Conservation (phyloP, 2,329 filamentous ascomycete species). For the Curvularia sp. region DNA sequence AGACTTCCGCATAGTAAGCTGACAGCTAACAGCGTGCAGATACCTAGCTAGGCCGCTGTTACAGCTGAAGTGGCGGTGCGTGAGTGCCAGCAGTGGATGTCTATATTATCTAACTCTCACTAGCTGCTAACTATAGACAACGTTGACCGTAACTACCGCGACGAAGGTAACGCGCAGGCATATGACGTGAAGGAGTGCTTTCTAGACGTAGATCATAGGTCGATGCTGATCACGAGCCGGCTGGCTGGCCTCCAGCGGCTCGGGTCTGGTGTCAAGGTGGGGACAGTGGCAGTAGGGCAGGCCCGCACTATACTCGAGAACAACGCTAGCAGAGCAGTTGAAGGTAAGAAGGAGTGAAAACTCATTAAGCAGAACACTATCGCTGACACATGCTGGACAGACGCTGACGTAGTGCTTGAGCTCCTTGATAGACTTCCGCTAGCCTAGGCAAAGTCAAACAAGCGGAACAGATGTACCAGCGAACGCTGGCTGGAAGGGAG, state of each 20-base stretch:
- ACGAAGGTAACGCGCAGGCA: conserved; percentile 21
- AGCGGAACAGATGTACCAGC: conserved; percentile 23
- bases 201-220: conserved; percentile 25
- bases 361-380: background rate
- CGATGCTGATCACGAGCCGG: conserved; percentile 31
- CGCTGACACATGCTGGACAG: conserved; percentile 8
- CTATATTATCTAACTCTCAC: conserved; percentile 17
- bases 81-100: conserved; percentile 28
- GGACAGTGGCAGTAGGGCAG: conserved; percentile 29
- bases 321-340: conserved; percentile 27
- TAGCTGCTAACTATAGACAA: conserved; percentile 33
- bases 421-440: conserved; percentile 57
- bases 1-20: conserved; percentile 25
- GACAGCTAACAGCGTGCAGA: conserved; percentile 14
- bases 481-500: conserved; percentile 19
- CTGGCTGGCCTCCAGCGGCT: conserved; percentile 25
- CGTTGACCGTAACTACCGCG: conserved; percentile 23
- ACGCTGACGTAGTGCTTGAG: conserved; percentile 39
- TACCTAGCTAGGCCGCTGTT: conserved; percentile 16
- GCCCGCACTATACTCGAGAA: conserved; percentile 43
- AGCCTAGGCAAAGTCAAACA: conserved; percentile 39
- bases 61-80: conserved; percentile 21
- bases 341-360: conserved; percentile 20
- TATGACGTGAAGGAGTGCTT: conserved; percentile 28
- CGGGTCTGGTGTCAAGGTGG: conserved; percentile 41